Evolutionary conservation across 1,284 basidiomycete species (phyloP).

Genomic region (Trametes pubescens): DNA sequence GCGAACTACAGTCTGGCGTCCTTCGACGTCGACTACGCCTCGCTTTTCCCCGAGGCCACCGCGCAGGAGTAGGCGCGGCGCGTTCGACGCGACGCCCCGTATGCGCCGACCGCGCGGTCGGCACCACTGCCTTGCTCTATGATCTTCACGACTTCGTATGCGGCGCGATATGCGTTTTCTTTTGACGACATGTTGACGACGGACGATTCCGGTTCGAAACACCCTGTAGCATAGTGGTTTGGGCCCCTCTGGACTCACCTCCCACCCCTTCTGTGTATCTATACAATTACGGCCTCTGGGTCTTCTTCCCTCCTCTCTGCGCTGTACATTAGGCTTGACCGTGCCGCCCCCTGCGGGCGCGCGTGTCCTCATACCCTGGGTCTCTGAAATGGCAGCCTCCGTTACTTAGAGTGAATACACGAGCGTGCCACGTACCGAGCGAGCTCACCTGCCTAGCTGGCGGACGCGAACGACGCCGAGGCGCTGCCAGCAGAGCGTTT

Average conservation of each 20-base stretch:
- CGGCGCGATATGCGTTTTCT: conserved; percentile 13
- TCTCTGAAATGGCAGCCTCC: conserved; percentile 12
- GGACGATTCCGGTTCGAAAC: conserved; percentile 18
- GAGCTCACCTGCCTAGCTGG: conserved; percentile 30
- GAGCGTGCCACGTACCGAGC: conserved; percentile 6
- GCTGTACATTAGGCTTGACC: conserved; percentile 16
- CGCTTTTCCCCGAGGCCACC: conserved; percentile 25
- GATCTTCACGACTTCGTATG: conserved; percentile 27
- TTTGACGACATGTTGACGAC: conserved; percentile 25
- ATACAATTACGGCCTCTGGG: conserved; percentile 13
- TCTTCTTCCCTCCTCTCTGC: not conserved
- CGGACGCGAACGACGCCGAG: not conserved
- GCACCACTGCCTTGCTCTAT: conserved; percentile 12
- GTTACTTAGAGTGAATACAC: conserved; percentile 10
- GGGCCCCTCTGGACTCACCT: conserved; percentile 24
- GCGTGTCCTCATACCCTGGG: conserved; percentile 28
- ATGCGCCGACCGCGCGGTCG: conserved; percentile 13
- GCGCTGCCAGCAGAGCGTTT: not conserved
- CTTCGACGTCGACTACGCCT: conserved; percentile 31
- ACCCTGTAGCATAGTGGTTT: conserved; percentile 30
- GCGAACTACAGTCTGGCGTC: conserved; percentile 24
- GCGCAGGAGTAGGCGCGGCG: conserved; percentile 21
- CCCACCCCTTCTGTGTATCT: conserved; percentile 31
- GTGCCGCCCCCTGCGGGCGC: not conserved
- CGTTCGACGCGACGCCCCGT: not conserved